These are phyloP conservation scores for Lentinula aciculospora DNA, from an alignment of 768 basidiomycete genomes.

Conservation along the genomic window DNA sequence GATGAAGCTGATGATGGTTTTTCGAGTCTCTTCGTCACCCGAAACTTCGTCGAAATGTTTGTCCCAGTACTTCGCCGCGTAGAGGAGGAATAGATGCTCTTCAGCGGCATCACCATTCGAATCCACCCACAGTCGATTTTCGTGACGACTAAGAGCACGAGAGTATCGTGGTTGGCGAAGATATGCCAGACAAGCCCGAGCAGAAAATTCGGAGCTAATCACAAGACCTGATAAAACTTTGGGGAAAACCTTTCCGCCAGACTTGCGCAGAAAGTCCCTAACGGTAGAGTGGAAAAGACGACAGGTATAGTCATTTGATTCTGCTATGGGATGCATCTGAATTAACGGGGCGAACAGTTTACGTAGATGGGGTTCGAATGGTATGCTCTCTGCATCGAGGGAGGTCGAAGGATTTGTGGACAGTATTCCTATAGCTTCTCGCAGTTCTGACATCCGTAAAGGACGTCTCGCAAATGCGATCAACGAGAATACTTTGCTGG, in stretches of 20 bases:
- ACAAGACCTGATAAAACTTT: constrained; percentile 12
- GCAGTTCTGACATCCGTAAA: constrained; percentile 19
- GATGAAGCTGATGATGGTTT: constrained; percentile 16
- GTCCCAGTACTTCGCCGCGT: constrained; percentile 27
- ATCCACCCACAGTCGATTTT: too few relatives aligned
- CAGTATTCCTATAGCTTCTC: constrained; percentile 18
- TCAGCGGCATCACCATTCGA: constrained; percentile 14
- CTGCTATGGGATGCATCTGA: constrained; percentile 4
- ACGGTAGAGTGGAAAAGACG: constrained; percentile 22
- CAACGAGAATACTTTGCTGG: constrained; percentile 22
- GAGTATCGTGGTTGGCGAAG: too few relatives aligned
- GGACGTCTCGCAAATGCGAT: constrained; percentile 21
- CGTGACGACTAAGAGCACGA: too few relatives aligned
- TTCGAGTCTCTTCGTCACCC: constrained; percentile 1
- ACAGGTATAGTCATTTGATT: constrained; percentile 15
- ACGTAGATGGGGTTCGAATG: constrained; percentile 6
- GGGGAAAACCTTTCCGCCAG: constrained; percentile 6
- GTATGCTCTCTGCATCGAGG: constrained; percentile 8
- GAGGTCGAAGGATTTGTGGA: constrained; percentile 1
- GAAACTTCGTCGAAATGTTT: constrained; percentile 20
- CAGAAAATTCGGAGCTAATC: constrained; percentile 7
- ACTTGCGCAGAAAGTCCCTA: constrained; percentile 16
- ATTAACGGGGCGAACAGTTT: constrained; percentile 15
- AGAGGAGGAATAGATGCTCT: constrained; percentile 20
- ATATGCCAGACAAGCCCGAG: too few relatives aligned